Conservation (phyloP, 768 basidiomycete genomes). For the Leucosporidium yakuticum region DNA sequence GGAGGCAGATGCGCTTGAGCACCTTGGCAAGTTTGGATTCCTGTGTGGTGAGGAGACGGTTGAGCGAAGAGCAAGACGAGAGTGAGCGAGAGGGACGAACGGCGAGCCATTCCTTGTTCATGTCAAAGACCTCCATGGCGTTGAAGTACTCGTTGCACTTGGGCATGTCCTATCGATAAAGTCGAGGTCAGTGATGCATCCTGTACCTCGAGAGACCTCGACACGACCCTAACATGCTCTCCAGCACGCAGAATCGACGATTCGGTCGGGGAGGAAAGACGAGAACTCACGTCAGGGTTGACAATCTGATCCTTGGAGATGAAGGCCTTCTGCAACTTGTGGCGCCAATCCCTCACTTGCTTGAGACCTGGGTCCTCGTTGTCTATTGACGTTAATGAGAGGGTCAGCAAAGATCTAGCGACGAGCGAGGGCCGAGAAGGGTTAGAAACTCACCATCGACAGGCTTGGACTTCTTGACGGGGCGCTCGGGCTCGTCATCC, state of each 20-base stretch:
- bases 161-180: conserved; percentile 29
- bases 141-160: conserved; percentile 37
- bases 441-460: background rate
- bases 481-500: conserved; percentile 45
- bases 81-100: conserved; percentile 19
- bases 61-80: background rate
- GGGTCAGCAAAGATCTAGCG: background rate
- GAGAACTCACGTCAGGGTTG: conserved; percentile 17
- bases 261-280: too few species aligned
- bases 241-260: background rate
- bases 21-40: conserved; percentile 80
- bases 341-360: conserved; percentile 78
- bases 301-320: conserved; percentile 25
- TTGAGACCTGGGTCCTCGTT: conserved; percentile 27
- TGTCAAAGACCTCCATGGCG: conserved; percentile 38
- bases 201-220: too few species aligned
- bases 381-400: background rate
- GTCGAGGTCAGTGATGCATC: too few species aligned
- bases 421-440: background rate
- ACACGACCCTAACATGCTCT: too few species aligned
- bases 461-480: conserved; percentile 51
- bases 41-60: conserved; percentile 44
- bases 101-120: conserved; percentile 36
- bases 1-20: conserved; percentile 70
- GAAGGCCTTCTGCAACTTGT: conserved; percentile 72